Conservation (phyloP, 1,284 basidiomycete genomes). For the Boletus holoroseus region DNA sequence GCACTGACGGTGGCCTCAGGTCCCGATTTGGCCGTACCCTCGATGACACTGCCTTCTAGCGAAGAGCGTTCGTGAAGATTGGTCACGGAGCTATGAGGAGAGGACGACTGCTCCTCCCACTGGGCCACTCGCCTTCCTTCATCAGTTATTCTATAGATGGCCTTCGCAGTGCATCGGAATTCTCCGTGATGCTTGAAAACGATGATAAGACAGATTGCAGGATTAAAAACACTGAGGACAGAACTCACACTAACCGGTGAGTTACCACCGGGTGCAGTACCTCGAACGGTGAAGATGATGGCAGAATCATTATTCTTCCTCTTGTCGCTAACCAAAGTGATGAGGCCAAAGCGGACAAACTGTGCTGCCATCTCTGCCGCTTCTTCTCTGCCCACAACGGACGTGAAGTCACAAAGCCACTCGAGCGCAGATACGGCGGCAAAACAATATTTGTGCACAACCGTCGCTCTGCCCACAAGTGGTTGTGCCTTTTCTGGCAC, state of each 20-base stretch:
- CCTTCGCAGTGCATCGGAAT: slow-evolving; percentile 92
- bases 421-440: slow-evolving; percentile 82
- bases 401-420: slow-evolving; percentile 98
- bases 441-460: slow-evolving; percentile 75
- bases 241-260: slow-evolving; percentile 65
- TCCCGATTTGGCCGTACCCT: slow-evolving; percentile 40
- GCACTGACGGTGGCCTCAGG: slow-evolving; percentile 34
- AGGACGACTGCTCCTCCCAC: slow-evolving; percentile 63
- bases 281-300: slow-evolving; percentile 84
- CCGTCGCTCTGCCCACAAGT: slow-evolving; percentile 42
- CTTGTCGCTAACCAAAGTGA: slow-evolving; percentile 82
- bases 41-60: slow-evolving; percentile 36
- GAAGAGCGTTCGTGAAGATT: slow-evolving; percentile 51
- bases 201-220: slow-evolving; percentile 15
- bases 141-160: slow-evolving; percentile 90
- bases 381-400: slow-evolving; percentile 93
- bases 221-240: slow-evolving; percentile 3
- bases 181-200: slow-evolving; percentile 74
- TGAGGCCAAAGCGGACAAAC: slow-evolving; percentile 92
- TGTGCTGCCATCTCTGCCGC: slow-evolving; percentile 97
- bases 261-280: slow-evolving; percentile 67
- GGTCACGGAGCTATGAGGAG: slow-evolving; percentile 60
- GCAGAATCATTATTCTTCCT: slow-evolving; percentile 83
- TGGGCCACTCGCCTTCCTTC: slow-evolving; percentile 81
- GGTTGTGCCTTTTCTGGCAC: slow-evolving; percentile 57